phyloP scores from a whole-genome alignment of 257 asterid species.

The Linderniella brevidens region DNA sequence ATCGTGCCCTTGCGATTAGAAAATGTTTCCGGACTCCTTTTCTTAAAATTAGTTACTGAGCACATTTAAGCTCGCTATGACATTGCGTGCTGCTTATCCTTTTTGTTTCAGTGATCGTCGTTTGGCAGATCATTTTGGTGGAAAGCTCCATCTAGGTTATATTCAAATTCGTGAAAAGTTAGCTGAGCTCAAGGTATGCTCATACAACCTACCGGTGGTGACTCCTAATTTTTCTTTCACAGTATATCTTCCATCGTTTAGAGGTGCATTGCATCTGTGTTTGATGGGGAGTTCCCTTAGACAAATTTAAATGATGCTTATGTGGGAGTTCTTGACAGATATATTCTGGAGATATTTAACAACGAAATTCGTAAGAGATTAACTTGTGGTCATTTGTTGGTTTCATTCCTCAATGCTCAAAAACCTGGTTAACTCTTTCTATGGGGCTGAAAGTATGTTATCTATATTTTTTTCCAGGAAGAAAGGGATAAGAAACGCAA shows the following conservation, averaged over 20 bases:
- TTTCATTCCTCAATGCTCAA: no score
- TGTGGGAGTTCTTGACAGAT: no score
- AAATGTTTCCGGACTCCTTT: slow-evolving; percentile 12
- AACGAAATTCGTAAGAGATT: no score
- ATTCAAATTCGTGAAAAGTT: slow-evolving; percentile 95
- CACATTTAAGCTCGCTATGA: slow-evolving; percentile 7
- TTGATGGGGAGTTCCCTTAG: no score
- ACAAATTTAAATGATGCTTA: no score
- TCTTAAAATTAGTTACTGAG: slow-evolving; percentile 1
- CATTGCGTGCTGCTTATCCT: slow-evolving; percentile 3
- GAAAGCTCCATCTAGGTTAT: slow-evolving; percentile 96
- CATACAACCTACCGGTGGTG: slow-evolving; percentile 4
- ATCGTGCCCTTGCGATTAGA: slow-evolving; percentile 39
- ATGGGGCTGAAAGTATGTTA: slow-evolving; percentile 4
- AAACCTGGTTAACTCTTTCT: slow-evolving; percentile 4
- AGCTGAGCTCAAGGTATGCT: slow-evolving; percentile 78
- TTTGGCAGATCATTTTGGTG: slow-evolving; percentile 99
- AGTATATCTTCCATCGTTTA: no score
- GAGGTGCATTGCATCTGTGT: no score
- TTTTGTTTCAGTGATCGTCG: slow-evolving; percentile 90
- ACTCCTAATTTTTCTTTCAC: slow-evolving; percentile 1
- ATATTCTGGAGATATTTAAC: no score
- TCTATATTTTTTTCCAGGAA: slow-evolving; percentile 45
- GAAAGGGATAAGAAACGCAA: slow-evolving; percentile 61
- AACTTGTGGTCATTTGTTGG: no score